A percentile compares a stretch with the other conserved stretches of the same genome.
These are phyloP conservation scores for Acidomyces sp. DNA, from an alignment of 495 filamentous ascomycete species.

Conservation along the genomic window DNA sequence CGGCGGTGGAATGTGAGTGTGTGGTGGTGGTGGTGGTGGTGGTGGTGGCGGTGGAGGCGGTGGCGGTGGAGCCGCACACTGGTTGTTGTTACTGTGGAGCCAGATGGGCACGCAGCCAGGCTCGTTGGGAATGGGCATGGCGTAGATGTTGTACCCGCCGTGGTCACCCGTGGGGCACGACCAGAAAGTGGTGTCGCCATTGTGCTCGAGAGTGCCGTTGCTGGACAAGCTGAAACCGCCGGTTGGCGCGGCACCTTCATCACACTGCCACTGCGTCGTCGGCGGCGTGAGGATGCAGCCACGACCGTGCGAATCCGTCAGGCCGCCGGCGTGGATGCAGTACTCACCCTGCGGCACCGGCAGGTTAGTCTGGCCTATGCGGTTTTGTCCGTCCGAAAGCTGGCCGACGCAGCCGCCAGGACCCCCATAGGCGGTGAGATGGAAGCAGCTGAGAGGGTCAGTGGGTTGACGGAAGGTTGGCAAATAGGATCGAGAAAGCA, in stretches of 20 bases:
- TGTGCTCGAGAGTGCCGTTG: slow-evolving; percentile 18
- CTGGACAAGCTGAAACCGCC: slow-evolving; percentile 25
- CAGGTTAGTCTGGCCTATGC: slow-evolving; percentile 15
- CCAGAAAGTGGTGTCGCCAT: slow-evolving; percentile 10
- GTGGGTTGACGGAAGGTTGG: too few species aligned
- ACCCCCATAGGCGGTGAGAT: slow-evolving; percentile 15
- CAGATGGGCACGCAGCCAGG: slow-evolving; percentile 14
- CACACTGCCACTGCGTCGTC: slow-evolving; percentile 54
- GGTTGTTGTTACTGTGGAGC: slow-evolving; percentile 8
- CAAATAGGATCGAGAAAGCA: too few species aligned
- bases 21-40: too few species aligned
- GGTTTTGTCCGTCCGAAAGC: slow-evolving; percentile 22
- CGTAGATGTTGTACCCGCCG: slow-evolving; percentile 24
- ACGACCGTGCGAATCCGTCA: slow-evolving; percentile 40
- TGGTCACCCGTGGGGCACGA: slow-evolving; percentile 21
- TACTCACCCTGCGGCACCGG: slow-evolving; percentile 6
- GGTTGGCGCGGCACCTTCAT: slow-evolving; percentile 33
- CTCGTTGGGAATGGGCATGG: slow-evolving; percentile 11
- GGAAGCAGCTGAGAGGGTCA: slow-evolving; percentile 20
- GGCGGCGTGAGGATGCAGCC: slow-evolving; percentile 47
- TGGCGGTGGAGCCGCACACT: not conserved
- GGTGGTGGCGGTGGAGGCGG: not conserved
- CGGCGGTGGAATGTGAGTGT: too few species aligned
- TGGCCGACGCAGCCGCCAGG: slow-evolving; percentile 13
- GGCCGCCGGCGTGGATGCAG: slow-evolving; percentile 18